Base-by-base conservation (phyloP, 2,329 filamentous ascomycete genomes). In the Exophiala spinifera region DNA sequence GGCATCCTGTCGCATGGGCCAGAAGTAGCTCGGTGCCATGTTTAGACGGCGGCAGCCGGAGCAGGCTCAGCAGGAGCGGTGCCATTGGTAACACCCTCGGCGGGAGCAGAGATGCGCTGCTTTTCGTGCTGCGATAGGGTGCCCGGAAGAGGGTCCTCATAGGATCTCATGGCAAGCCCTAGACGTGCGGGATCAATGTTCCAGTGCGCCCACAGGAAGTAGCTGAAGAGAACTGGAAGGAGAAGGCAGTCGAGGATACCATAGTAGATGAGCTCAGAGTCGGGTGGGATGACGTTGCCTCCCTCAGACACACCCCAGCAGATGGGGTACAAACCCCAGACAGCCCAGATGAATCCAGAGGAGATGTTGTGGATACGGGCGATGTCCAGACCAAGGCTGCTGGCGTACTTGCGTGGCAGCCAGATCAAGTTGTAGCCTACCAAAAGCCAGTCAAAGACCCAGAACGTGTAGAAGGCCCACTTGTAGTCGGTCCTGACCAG, bases 271-370 rank as follows among this genome's bases (percentile, higher is more conserved):
- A 36, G 42, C 47, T 61, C 60, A 5, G 42, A 44, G 64, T 88
- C 84, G 0, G 82, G 81, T 3, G 83, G 70, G 48, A 87, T 85
- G 57, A 85, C 69, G 61, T 86, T 86, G 8, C 82, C 83, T 21
- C 82, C 83, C 67, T 86, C 83, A 36, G 70, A 75, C 1, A 86
- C 62, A 50, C 81, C 83, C 82, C 83, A 86, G 17, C 79, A 77
- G 56, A 85, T 77, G 0, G 84, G 83, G 67, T 87, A 87, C 28
- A 84, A 64, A 60, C 81, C 79, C 83, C 83, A 86, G 33, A 86
- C 70, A n/a, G 82, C 83, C 57, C 80, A 72, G 0, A 74, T 70
- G 20, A 21, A 25, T n/a, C 20, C 42, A 10, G 82, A 83, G 56
- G 80, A 83, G 14, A 73, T 70, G 50, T 79, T 59, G 72, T 81